Conservation (phyloP, 768 basidiomycete species). For the Lactifluus subvellereus region DNA sequence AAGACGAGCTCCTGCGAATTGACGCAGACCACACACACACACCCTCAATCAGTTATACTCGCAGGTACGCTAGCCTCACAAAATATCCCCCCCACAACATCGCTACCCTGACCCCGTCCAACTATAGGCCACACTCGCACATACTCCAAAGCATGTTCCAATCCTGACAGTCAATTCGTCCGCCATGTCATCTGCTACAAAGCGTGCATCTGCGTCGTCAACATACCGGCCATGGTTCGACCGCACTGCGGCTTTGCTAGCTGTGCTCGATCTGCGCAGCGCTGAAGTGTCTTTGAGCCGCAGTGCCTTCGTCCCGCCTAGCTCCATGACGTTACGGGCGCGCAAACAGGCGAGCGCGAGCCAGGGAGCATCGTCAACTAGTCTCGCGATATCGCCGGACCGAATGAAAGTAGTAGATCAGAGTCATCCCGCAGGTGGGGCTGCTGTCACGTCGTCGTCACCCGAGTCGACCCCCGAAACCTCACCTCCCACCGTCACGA, state of each 20-base stretch:
- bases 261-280: conserved; percentile 7
- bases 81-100: not conserved
- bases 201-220: conserved; percentile 26
- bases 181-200: conserved; percentile 23
- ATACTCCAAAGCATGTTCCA: conserved; percentile 23
- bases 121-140: conserved; percentile 24
- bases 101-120: not conserved
- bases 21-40: conserved; percentile 56
- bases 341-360: conserved; percentile 5
- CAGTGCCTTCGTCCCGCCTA: conserved; percentile 8
- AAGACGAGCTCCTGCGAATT: conserved; percentile 70
- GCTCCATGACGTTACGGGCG: conserved; percentile 17
- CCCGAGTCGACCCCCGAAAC: conserved; percentile 9
- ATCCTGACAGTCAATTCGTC: conserved; percentile 21
- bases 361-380: not conserved
- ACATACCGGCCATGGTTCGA: conserved; percentile 18
- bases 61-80: not conserved
- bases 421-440: not conserved
- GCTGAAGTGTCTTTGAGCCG: conserved; percentile 5
- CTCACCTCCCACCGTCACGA: not conserved
- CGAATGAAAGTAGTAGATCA: not conserved
- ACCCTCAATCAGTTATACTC: conserved; percentile 47
- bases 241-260: conserved; percentile 17
- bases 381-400: not conserved
- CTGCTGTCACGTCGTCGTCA: not conserved